A percentile compares a stretch with the other conserved stretches of the same genome.
Conservation (phyloP, 2,329 filamentous ascomycete genomes). For the Curvularia verruculosa region DNA sequence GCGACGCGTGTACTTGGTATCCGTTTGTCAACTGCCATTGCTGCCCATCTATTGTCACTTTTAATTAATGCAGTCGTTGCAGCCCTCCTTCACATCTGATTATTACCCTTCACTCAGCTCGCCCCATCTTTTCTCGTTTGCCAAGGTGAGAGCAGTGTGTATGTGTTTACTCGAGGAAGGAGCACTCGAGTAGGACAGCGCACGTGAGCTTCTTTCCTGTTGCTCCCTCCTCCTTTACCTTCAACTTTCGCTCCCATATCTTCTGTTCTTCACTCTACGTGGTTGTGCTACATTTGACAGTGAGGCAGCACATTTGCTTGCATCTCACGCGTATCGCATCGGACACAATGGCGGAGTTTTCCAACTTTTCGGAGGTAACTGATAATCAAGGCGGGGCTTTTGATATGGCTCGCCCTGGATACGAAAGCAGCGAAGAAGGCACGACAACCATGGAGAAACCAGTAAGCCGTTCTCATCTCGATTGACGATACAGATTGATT, state of each 20-base stretch:
- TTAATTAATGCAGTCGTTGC: neutral
- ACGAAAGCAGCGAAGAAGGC: neutral
- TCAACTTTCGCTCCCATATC: neutral
- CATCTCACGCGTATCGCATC: neutral
- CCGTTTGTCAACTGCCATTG: neutral
- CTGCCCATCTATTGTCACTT: neutral
- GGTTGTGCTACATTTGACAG: neutral
- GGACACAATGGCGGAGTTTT: neutral
- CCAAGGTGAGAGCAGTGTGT: neutral
- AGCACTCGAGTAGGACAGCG: conserved; percentile 3
- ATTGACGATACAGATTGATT: neutral
- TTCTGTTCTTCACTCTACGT: neutral
- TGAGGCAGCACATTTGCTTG: neutral
- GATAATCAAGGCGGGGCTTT: neutral
- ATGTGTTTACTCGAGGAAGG: conserved; percentile 9
- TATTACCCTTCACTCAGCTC: neutral
- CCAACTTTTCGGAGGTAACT: neutral
- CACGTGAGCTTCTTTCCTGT: neutral
- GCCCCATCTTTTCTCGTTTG: neutral
- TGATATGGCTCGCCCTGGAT: neutral
- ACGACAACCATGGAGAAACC: neutral
- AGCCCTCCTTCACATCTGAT: neutral
- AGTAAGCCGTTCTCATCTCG: neutral
- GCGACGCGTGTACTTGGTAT: neutral
- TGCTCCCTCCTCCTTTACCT: neutral